A percentile compares a stretch with the other conserved stretches of the same genome.
These are phyloP conservation scores for Cercospora sp. DNA, from an alignment of 2,329 filamentous ascomycete species.

Conservation along the genomic window DNA sequence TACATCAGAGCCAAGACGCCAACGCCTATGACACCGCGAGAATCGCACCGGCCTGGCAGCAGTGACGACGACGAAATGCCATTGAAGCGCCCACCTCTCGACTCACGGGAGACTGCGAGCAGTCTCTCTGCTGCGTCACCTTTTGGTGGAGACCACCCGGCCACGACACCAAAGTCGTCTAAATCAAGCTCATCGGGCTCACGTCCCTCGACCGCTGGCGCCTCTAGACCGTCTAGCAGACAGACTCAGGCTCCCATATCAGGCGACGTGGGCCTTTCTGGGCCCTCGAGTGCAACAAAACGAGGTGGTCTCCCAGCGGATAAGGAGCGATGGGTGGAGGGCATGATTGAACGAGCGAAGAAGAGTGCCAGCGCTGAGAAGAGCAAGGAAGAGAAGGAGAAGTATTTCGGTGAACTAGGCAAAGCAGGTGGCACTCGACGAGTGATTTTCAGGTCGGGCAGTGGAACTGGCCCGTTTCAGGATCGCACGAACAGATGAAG, in stretches of 20 bases:
- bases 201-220: conserved; percentile 32
- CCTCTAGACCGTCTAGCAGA: conserved; percentile 27
- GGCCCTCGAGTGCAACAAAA: conserved; percentile 26
- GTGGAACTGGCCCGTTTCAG: neutral
- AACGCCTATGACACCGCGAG: conserved; percentile 14
- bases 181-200: conserved; percentile 28
- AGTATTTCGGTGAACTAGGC: conserved; percentile 67
- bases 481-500: conserved; percentile 8
- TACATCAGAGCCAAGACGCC: conserved; percentile 22
- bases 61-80: conserved; percentile 22
- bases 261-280: conserved; percentile 25
- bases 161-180: conserved; percentile 25
- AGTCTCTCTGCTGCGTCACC: conserved; percentile 8
- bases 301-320: conserved; percentile 55
- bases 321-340: conserved; percentile 78
- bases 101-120: conserved; percentile 13
- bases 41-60: conserved; percentile 17
- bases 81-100: conserved; percentile 10
- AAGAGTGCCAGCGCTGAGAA: conserved; percentile 58
- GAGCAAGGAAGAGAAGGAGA: conserved; percentile 36
- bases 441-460: conserved; percentile 57
- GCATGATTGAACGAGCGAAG: conserved; percentile 76
- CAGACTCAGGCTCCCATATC: conserved; percentile 15
- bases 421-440: conserved; percentile 73
- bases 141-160: neutral